phyloP scores from a whole-genome alignment of 306 rosid genomes.

The Mucuna pruriens region DNA sequence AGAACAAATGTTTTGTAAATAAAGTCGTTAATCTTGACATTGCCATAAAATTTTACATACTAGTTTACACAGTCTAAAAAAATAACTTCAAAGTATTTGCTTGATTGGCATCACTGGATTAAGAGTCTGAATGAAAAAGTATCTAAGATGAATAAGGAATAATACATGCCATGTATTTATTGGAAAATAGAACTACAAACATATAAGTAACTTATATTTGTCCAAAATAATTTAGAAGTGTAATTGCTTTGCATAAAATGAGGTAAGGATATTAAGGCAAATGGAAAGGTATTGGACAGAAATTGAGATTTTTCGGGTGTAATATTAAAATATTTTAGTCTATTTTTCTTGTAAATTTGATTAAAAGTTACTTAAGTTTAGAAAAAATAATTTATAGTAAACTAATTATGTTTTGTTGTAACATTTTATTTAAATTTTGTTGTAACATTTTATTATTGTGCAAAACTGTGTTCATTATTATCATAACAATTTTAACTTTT shows the following conservation, averaged over 20 bases:
- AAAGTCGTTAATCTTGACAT: background rate
- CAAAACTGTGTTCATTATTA: no score
- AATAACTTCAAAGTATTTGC: background rate
- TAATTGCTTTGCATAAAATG: background rate
- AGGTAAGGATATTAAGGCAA: background rate
- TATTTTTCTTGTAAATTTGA: no score
- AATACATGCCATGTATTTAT: background rate
- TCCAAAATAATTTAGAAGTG: background rate
- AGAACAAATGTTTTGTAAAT: background rate
- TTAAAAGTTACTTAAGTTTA: no score
- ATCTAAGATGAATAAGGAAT: background rate
- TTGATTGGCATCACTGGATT: background rate
- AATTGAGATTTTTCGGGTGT: no score
- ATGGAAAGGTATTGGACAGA: background rate
- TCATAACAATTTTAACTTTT: no score
- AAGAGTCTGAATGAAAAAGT: background rate
- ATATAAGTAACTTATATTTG: background rate
- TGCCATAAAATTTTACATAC: background rate
- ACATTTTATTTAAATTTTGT: no score
- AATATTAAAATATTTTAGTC: no score
- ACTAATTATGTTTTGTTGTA: no score
- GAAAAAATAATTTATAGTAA: no score
- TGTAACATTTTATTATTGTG: no score
- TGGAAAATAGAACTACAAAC: background rate
- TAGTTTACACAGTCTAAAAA: background rate